phyloP scores from a whole-genome alignment of 345 rosid species.

The Aethionema arabicum region DNA sequence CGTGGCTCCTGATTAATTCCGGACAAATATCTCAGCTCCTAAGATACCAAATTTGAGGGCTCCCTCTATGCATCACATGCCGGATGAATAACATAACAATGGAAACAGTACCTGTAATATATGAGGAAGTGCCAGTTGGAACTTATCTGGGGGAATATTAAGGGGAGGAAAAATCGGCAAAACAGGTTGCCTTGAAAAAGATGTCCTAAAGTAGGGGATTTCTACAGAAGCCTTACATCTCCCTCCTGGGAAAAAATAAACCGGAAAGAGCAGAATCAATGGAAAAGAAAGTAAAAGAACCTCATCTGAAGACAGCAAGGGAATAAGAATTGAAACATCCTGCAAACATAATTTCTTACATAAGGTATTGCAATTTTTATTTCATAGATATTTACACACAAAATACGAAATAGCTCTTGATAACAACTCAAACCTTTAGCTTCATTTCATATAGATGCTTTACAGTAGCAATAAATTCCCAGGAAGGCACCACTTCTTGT shows the following conservation, averaged over 20 bases:
- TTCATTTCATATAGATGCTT: constrained; percentile 92
- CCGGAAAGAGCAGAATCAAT: constrained; percentile 22
- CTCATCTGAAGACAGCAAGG: constrained; percentile 91
- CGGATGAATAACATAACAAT: constrained; percentile 5
- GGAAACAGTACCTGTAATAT: constrained; percentile 75
- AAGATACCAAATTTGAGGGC: not conserved
- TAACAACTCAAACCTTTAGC: constrained; percentile 60
- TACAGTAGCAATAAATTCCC: constrained; percentile 75
- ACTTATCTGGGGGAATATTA: constrained; percentile 84
- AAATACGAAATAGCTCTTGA: constrained; percentile 16
- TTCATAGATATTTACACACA: constrained; percentile 20
- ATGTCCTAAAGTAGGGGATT: constrained; percentile 8
- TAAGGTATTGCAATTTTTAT: constrained; percentile 21
- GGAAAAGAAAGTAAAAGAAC: constrained; percentile 40
- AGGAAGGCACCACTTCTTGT: constrained; percentile 73
- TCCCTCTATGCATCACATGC: constrained; percentile 15
- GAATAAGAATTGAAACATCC: constrained; percentile 95
- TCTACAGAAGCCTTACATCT: constrained; percentile 16
- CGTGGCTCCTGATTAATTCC: not conserved
- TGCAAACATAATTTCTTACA: constrained; percentile 42
- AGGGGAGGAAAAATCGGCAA: constrained; percentile 91
- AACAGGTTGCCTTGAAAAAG: constrained; percentile 49
- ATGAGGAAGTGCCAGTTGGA: constrained; percentile 92
- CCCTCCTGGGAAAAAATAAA: constrained; percentile 8
- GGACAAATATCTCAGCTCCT: constrained; percentile 1